phyloP scores from a whole-genome alignment of 2,329 filamentous ascomycete species.

The Cadophora malorum region DNA sequence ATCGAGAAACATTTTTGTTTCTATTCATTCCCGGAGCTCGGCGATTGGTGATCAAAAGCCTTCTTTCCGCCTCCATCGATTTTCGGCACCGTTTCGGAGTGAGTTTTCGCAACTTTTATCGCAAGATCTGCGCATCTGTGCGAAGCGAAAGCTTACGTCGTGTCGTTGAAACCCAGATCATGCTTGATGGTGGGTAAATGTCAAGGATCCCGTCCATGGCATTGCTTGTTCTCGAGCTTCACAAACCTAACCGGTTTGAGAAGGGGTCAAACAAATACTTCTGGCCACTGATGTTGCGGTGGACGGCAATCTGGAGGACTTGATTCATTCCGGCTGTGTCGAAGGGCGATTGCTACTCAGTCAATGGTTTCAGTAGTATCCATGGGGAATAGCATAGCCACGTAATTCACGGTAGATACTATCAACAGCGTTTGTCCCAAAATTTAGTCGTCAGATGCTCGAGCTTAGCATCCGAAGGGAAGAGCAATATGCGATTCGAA shows the following conservation, averaged over 20 bases:
- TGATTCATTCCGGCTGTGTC: conserved; percentile 13
- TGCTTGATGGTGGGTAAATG: conserved; percentile 23
- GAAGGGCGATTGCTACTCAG: conserved; percentile 19
- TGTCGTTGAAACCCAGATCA: conserved; percentile 23
- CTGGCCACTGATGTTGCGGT: conserved; percentile 24
- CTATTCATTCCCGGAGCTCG: neutral
- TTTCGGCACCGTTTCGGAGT: neutral
- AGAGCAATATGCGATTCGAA: conserved; percentile 37
- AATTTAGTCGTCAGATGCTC: conserved; percentile 33
- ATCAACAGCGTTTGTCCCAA: conserved; percentile 24
- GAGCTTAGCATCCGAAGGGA: conserved; percentile 35
- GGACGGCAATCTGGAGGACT: neutral
- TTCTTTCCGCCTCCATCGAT: neutral
- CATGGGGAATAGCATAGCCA: conserved; percentile 19
- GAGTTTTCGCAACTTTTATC: conserved; percentile 22
- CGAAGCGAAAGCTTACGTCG: conserved; percentile 34
- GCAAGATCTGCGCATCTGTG: conserved; percentile 32
- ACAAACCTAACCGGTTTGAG: conserved; percentile 34
- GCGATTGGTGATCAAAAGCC: neutral
- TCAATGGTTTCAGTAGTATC: conserved; percentile 29
- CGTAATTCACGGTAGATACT: conserved; percentile 12
- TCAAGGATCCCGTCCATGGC: conserved; percentile 26
- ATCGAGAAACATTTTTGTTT: neutral
- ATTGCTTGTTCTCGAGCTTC: conserved; percentile 24
- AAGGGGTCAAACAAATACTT: neutral